A percentile compares a stretch with the other conserved stretches of the same genome.
phyloP scores from a whole-genome alignment of 371 early-diverging fungal species.

The Apophysomyces variabilis region DNA sequence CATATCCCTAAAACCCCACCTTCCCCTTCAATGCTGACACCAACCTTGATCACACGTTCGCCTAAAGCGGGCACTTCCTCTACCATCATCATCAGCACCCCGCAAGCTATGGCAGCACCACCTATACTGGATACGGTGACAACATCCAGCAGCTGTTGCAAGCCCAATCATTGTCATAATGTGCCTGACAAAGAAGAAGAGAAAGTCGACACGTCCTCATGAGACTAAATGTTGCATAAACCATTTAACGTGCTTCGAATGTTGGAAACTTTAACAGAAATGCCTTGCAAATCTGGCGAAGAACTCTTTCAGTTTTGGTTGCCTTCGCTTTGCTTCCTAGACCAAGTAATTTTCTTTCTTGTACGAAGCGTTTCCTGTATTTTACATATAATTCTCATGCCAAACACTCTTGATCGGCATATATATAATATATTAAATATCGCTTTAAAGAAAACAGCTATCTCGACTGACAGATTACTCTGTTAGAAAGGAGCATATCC shows the following conservation, averaged over 20 bases:
- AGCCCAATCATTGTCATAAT: constrained; percentile 1
- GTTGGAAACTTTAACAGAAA: not conserved
- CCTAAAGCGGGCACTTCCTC: constrained; percentile 24
- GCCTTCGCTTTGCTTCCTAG: too few species aligned
- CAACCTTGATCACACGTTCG: constrained; percentile 13
- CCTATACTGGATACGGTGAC: constrained; percentile 46
- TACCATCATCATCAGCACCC: constrained; percentile 32
- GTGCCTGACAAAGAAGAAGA: not conserved
- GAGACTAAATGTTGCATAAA: not conserved
- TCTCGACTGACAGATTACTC: not conserved
- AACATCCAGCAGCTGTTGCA: constrained; percentile 31
- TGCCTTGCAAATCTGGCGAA: not conserved
- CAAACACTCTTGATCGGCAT: too few species aligned
- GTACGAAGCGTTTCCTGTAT: too few species aligned
- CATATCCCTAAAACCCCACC: constrained; percentile 15
- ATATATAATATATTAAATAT: too few species aligned
- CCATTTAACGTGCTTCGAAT: too few species aligned
- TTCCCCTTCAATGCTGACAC: constrained; percentile 12
- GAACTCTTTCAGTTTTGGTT: too few species aligned
- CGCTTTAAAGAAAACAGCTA: not conserved
- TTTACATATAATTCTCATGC: too few species aligned
- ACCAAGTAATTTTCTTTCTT: too few species aligned
- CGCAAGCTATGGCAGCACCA: constrained; percentile 43
- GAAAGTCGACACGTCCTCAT: not conserved
- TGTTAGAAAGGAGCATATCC: constrained; percentile 56